These are phyloP conservation scores for Diaporthe caulivora DNA, from an alignment of 2,329 filamentous ascomycete species.

Conservation along the genomic window DNA sequence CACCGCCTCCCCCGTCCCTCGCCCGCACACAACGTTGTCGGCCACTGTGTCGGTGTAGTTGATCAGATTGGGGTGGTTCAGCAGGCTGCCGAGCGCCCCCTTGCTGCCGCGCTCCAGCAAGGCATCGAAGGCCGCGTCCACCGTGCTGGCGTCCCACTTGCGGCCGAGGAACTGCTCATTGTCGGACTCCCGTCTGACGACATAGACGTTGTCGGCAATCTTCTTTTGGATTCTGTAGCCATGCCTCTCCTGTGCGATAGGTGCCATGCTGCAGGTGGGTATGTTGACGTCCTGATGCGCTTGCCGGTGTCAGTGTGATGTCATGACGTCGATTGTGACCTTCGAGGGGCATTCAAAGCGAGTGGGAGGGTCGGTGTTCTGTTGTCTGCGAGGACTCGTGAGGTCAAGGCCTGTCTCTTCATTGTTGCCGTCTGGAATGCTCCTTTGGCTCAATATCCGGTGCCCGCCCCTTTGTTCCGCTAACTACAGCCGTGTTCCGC, in stretches of 20 bases:
- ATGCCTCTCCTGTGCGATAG: slow-evolving; percentile 43
- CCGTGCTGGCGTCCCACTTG: slow-evolving; percentile 41
- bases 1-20: slow-evolving; percentile 29
- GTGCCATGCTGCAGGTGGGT: slow-evolving; percentile 12
- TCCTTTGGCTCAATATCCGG: not conserved
- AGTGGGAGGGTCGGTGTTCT: not conserved
- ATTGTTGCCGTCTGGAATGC: slow-evolving; percentile 34
- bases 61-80: slow-evolving; percentile 65
- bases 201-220: slow-evolving; percentile 47
- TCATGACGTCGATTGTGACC: not conserved
- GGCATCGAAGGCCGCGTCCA: slow-evolving; percentile 38
- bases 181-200: slow-evolving; percentile 49
- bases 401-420: not conserved
- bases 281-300: not conserved
- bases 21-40: slow-evolving; percentile 40
- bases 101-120: slow-evolving; percentile 48
- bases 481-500: not conserved
- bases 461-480: slow-evolving; percentile 26
- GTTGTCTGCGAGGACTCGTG: not conserved
- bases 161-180: slow-evolving; percentile 51
- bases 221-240: slow-evolving; percentile 49
- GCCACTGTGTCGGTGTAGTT: slow-evolving; percentile 52
- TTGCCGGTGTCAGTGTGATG: not conserved
- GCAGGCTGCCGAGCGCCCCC: slow-evolving; percentile 50
- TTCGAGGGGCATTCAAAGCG: not conserved